Percentiles rank a stretch among this genome's conserved stretches.
Conservation (phyloP, 441 rosid genomes). For the Brassica balearica region DNA sequence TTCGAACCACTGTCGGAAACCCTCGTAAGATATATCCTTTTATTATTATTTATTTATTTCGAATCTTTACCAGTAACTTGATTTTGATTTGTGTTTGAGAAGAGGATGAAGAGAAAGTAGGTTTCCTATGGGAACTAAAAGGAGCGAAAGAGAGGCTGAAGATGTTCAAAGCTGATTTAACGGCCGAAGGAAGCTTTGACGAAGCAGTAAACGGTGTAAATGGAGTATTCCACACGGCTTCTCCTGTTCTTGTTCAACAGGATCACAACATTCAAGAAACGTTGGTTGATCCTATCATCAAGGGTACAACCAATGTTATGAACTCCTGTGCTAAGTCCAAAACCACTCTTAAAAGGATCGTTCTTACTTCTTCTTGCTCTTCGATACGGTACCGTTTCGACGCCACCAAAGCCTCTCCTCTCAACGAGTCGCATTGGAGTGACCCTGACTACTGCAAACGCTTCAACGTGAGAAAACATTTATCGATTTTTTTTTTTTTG, state of each 20-base stretch:
- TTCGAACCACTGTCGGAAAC: conserved; percentile 72
- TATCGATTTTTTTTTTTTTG: no score
- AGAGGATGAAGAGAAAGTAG: conserved; percentile 65
- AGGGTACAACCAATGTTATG: conserved; percentile 78
- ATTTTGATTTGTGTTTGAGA: not conserved
- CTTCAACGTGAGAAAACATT: conserved; percentile 50
- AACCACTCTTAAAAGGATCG: conserved; percentile 62
- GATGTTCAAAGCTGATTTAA: conserved; percentile 72
- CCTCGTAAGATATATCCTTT: conserved; percentile 52
- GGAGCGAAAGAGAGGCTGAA: conserved; percentile 81
- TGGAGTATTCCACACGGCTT: conserved; percentile 89
- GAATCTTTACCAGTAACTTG: not conserved
- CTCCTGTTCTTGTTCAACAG: conserved; percentile 74
- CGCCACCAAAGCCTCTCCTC: conserved; percentile 56
- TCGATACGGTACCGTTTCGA: conserved; percentile 67
- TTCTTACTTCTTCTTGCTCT: conserved; percentile 87
- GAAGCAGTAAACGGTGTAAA: conserved; percentile 69
- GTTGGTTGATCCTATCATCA: conserved; percentile 73
- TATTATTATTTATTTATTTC: not conserved
- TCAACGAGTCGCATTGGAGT: conserved; percentile 85
- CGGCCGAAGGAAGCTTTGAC: conserved; percentile 75
- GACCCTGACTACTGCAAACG: conserved; percentile 73
- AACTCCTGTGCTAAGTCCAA: conserved; percentile 59
- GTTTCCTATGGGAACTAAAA: conserved; percentile 57
- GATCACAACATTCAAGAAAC: conserved; percentile 64